Evolutionary conservation across 208 protist genomes (phyloP).

Genomic region (Leishmania martiniquensis): DNA sequence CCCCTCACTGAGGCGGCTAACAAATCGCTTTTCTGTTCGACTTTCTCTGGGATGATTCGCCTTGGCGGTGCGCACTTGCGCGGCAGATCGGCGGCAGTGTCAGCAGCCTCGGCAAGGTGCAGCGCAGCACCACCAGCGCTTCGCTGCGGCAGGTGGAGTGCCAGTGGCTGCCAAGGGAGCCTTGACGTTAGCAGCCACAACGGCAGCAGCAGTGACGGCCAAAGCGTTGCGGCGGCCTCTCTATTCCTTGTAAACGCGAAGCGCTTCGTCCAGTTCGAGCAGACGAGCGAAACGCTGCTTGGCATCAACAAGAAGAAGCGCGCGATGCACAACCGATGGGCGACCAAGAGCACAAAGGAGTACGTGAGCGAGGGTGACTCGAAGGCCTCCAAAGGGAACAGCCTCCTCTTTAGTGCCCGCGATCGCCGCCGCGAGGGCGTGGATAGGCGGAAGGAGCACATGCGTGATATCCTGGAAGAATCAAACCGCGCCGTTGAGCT

Average conservation of each 20-base stretch:
- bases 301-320: constrained; percentile 72
- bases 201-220: background rate
- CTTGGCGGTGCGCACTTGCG: constrained; percentile 12
- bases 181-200: background rate
- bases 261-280: constrained; percentile 71
- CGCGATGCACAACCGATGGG: constrained; percentile 50
- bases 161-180: background rate
- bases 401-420: constrained; percentile 29
- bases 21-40: background rate
- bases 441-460: constrained; percentile 18
- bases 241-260: constrained; percentile 13
- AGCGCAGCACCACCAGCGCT: constrained; percentile 7
- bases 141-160: background rate
- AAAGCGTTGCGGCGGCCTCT: background rate
- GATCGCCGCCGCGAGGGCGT: constrained; percentile 29
- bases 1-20: background rate
- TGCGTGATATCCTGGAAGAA: constrained; percentile 43
- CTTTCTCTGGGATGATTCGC: constrained; percentile 19
- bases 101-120: background rate
- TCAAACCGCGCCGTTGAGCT: constrained; percentile 63
- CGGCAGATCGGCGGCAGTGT: background rate
- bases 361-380: constrained; percentile 79
- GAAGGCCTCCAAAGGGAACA: constrained; percentile 31
- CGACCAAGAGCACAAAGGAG: constrained; percentile 89
- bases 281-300: constrained; percentile 65